Evolutionary conservation across 1,139 yeast species (phyloP).

Genomic region (Kodamaea derodonti): DNA sequence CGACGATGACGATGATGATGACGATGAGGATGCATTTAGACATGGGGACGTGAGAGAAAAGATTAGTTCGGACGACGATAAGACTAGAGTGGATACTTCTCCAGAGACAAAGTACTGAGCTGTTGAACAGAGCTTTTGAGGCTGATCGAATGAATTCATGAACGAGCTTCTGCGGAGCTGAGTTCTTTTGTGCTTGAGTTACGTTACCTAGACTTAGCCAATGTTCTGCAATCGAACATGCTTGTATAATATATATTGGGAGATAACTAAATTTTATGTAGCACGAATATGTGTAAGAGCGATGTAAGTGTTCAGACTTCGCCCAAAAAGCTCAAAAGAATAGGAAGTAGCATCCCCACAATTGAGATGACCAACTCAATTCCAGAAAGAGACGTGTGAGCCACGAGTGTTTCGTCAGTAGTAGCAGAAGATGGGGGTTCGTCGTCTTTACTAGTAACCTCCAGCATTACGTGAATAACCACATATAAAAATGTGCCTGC

Average conservation of each 20-base stretch:
- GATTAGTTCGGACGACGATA: not conserved
- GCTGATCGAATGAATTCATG: too few relatives aligned
- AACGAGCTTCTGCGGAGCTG: too few relatives aligned
- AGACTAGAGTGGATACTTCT: constrained; percentile 2
- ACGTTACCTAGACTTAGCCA: too few relatives aligned
- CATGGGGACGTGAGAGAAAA: not conserved
- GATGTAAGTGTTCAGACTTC: constrained; percentile 5
- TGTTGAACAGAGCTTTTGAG: not conserved
- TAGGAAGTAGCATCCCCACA: constrained; percentile 19
- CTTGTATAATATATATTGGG: too few relatives aligned
- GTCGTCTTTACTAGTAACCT: constrained; percentile 14
- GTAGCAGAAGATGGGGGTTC: constrained; percentile 6
- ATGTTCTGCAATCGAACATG: too few relatives aligned
- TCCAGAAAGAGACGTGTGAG: constrained; percentile 8
- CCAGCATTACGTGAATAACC: constrained; percentile 59
- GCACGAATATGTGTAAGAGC: too few relatives aligned
- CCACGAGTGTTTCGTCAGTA: constrained; percentile 4
- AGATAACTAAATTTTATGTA: too few relatives aligned
- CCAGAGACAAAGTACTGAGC: constrained; percentile 1
- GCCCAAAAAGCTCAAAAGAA: constrained; percentile 13
- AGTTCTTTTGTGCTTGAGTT: too few relatives aligned
- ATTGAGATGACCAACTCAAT: constrained; percentile 14
- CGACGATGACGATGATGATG: constrained; percentile 1
- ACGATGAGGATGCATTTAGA: constrained; percentile 1
- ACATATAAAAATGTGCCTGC: constrained; percentile 75